Base-by-base conservation (phyloP, 148 eudicot genomes). In the Polygonum maritimum region DNA sequence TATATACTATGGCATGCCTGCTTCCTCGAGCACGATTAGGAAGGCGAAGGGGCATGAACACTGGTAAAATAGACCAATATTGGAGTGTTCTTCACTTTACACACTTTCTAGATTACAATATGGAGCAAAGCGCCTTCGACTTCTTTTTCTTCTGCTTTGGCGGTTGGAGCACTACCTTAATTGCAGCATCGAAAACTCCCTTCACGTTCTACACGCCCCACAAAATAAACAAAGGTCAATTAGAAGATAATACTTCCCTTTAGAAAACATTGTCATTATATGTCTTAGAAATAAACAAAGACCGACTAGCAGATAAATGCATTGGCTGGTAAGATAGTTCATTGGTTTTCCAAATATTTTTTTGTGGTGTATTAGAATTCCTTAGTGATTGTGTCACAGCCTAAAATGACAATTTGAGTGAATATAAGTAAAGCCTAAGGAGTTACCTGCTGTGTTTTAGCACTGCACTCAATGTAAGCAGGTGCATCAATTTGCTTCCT, bases 131-230 rank as follows among this genome's bases (percentile, higher is more conserved):
- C 45, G 84, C 87, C 82, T 86, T 89, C 12, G 91, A 82, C 81
- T 93, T 93, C 94, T 93, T 93, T 80, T 93, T 93, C 98, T 93
- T 89, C 79, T 85, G 80, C 83, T 89, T 93, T 9, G 98, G 98
- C 38, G 98, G 98, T 79, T 89, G 94, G 79, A 93, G 94, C 77
- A 93, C 98, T 45, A 93, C 98, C 83, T 93, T 93, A 76, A 93
- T 93, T 69, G 98, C 98, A 78, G 94, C 98, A 76, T 93, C 98
- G 76, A 93, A 93, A 54, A 93, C 98, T 73, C 75, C 88, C 85
- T 93, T 93, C 48, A 93, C 90, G 75, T 91, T 91, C 98, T 93
- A 91, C 70, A 70, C 31, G 5, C 79, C 35, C 31, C 75, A 77
- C n/a, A 49, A 74, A 55, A 21, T 10, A 44, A 44, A 6, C 0